phyloP scores from a whole-genome alignment of 345 rosid genomes.

The Eucalyptus curtisii region DNA sequence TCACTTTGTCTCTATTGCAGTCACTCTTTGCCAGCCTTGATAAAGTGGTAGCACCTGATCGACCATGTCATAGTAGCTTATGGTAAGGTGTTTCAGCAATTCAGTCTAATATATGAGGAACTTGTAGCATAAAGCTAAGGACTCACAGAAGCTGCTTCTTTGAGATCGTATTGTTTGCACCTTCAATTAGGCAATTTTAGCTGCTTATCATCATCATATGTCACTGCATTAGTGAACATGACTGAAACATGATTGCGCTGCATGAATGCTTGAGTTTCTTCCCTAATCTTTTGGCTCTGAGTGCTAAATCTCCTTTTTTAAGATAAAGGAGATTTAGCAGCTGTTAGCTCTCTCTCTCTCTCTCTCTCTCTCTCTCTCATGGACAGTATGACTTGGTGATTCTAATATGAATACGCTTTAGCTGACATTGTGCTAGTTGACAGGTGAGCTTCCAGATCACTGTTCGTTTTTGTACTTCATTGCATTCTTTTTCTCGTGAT shows the following conservation, averaged over 20 bases:
- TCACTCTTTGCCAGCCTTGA: slow-evolving; percentile 71
- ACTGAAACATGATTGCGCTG: background rate
- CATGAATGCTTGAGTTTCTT: background rate
- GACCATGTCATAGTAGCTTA: slow-evolving; percentile 86
- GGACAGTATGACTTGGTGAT: background rate
- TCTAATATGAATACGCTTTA: background rate
- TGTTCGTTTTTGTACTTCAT: background rate
- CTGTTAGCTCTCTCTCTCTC: background rate
- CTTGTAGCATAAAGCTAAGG: background rate
- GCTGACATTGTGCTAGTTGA: background rate
- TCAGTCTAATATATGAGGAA: background rate
- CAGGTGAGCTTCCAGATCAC: background rate
- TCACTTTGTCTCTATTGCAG: slow-evolving; percentile 27
- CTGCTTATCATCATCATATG: background rate
- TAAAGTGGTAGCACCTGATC: slow-evolving; percentile 71
- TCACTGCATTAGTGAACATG: background rate
- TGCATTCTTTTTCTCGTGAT: background rate
- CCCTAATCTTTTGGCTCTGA: background rate
- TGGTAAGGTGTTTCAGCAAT: slow-evolving; percentile 34
- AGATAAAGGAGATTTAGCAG: background rate
- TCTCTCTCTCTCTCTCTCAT: background rate
- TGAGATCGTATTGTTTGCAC: background rate
- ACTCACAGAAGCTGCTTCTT: background rate
- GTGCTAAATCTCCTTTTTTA: background rate
- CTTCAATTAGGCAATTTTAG: background rate